Evolutionary conservation across 192 early-diverging fungal genomes (phyloP), one percentile per base, ranked within the genome.

Genomic region (Pilaira anomala): DNA sequence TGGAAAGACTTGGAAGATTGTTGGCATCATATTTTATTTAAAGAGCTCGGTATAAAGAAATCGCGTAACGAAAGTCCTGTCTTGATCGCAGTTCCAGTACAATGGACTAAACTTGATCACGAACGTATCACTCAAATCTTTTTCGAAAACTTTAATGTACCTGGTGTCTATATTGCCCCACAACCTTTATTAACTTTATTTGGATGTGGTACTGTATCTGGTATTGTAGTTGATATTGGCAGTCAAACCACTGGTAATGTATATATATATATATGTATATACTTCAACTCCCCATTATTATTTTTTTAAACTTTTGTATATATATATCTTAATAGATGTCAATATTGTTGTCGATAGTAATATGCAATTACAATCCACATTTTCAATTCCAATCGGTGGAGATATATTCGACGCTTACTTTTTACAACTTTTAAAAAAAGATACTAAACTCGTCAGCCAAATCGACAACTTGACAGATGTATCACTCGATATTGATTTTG

Each of bases 121-220:
- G 93, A 94, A 75, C 77, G 81, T 8, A 80, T 90, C 28, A 84
- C 89, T 16, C 92, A 95, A 74, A 88, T 96, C 40, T 85, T 91
- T 58, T 98, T 98, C 77, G 97, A 98, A 76, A 82, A 88, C 21
- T 79, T 97, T 53, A 97, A 98, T 69, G 84, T 87, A 12, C 90
- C 94, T 7, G 84, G 85, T 16, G 74, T 98, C 24, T 84, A 86
- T 58, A 79, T 97, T 45, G 77, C 87, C 21, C 92, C 95, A 50
- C 90, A 95, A 66, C 91, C 95, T 9, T 76, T 96, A 48, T 75
- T 90, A 67, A 83, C 89, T 0, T 65, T 93, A 8, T 97, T 90
- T 68, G 94, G 89, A 5, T 86, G 85, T 62, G 90, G 86, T 28
- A 66, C 83, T 7, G 74, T 88, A 5, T 88, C 86, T 3, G 97